These are phyloP conservation scores for Penicillium roqueforti DNA, from an alignment of 495 filamentous ascomycete genomes.

Conservation along the genomic window DNA sequence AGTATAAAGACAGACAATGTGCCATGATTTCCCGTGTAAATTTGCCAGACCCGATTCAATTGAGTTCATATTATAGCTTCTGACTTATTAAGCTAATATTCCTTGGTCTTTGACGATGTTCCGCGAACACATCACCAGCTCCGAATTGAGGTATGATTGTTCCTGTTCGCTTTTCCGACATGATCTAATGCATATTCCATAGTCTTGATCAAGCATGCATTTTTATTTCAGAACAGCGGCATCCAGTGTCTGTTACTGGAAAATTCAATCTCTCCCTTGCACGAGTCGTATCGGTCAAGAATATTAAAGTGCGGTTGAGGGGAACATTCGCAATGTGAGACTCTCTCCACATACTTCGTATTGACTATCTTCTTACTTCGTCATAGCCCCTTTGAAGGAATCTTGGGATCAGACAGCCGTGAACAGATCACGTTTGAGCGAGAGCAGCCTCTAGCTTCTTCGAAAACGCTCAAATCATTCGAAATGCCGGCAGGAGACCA, in stretches of 20 bases:
- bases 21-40: neutral
- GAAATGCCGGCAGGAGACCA: conserved; percentile 21
- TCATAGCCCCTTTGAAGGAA: neutral
- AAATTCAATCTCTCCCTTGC: conserved; percentile 12
- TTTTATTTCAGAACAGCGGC: conserved; percentile 11
- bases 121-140: neutral
- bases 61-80: neutral
- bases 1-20: conserved; percentile 2
- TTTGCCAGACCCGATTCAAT: neutral
- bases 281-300: conserved; percentile 5
- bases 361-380: neutral
- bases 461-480: conserved; percentile 19
- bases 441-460: conserved; percentile 15
- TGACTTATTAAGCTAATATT: neutral
- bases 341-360: neutral
- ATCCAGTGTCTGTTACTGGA: conserved; percentile 13
- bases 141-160: conserved; percentile 3
- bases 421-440: conserved; percentile 14
- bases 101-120: neutral
- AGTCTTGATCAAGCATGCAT: conserved; percentile 22
- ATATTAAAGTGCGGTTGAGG: conserved; percentile 16
- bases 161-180: neutral
- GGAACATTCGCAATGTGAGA: conserved; percentile 20
- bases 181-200: neutral
- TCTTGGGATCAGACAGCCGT: neutral